These are phyloP conservation scores for Cutaneotrichosporon sp. DNA, from an alignment of 1,284 basidiomycete genomes.

Conservation along the genomic window DNA sequence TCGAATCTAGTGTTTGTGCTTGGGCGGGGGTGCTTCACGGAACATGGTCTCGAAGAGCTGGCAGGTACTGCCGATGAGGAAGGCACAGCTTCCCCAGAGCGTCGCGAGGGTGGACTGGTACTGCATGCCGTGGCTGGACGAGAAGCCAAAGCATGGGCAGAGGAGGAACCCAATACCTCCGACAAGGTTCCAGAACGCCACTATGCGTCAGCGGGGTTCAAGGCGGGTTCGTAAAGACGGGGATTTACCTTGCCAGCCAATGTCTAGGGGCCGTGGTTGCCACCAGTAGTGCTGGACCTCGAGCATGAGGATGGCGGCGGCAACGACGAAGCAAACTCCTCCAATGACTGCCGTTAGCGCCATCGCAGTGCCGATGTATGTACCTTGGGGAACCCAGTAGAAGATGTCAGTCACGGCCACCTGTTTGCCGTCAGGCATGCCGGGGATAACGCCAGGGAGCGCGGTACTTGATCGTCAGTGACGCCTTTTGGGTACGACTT, in stretches of 20 bases:
- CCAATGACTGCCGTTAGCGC: constrained; percentile 53
- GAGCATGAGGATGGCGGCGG: constrained; percentile 55
- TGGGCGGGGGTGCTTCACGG: constrained; percentile 16
- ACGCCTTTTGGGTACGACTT: too few species aligned
- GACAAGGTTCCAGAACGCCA: constrained; percentile 6
- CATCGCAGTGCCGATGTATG: not conserved
- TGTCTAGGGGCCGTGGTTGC: constrained; percentile 34
- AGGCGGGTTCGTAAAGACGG: not conserved
- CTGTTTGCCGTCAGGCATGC: constrained; percentile 21
- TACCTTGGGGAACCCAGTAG: constrained; percentile 52
- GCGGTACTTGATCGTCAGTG: constrained; percentile 47
- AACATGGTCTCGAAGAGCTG: constrained; percentile 50
- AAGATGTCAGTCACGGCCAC: constrained; percentile 44
- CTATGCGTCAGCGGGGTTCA: not conserved
- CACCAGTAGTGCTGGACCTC: constrained; percentile 58
- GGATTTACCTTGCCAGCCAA: constrained; percentile 56
- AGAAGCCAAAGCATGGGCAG: constrained; percentile 56
- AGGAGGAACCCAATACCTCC: constrained; percentile 57
- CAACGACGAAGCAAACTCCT: constrained; percentile 56
- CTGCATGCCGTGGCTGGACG: constrained; percentile 35
- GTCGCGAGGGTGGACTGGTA: constrained; percentile 57
- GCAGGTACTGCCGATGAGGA: constrained; percentile 56
- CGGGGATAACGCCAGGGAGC: constrained; percentile 52
- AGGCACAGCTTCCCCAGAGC: constrained; percentile 61
- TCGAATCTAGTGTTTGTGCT: too few species aligned